Conservation (phyloP, 495 filamentous ascomycete species). For the Penicillium alfredii region DNA sequence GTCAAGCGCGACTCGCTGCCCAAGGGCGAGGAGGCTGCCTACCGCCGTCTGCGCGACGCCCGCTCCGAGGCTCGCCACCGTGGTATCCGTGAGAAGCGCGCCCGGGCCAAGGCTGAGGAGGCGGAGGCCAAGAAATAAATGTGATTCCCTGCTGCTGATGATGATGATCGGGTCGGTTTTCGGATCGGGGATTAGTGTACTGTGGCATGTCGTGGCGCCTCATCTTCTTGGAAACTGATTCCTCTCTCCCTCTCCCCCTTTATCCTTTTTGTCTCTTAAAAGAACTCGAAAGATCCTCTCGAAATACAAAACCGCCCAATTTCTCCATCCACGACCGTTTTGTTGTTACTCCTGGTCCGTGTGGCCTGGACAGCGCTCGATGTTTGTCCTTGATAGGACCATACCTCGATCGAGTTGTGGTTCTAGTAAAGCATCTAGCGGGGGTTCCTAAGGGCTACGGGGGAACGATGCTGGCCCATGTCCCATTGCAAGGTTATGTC, state of each 20-base stretch:
- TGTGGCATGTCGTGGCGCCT: conserved; percentile 40
- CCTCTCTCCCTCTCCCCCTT: conserved; percentile 20
- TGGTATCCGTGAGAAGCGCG: conserved; percentile 88
- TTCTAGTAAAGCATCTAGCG: no score
- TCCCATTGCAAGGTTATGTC: no score
- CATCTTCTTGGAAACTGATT: conserved; percentile 20
- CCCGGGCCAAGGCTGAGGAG: conserved; percentile 87
- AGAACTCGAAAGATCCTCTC: conserved; percentile 38
- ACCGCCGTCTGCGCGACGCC: conserved; percentile 75
- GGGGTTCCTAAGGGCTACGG: no score
- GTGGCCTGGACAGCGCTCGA: no score
- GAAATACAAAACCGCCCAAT: conserved; percentile 40
- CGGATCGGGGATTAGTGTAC: conserved; percentile 37
- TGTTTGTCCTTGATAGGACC: no score
- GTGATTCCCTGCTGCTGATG: conserved; percentile 41
- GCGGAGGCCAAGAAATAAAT: conserved; percentile 87
- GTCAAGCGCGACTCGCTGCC: conserved; percentile 76
- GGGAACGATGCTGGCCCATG: no score
- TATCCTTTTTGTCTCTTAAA: conserved; percentile 36
- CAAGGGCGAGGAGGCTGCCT: conserved; percentile 74
- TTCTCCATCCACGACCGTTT: no score
- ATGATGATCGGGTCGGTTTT: conserved; percentile 46
- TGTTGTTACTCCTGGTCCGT: conserved; percentile 15
- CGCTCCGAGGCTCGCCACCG: conserved; percentile 75
- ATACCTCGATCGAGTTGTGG: no score